Conservation (phyloP, 2,329 filamentous ascomycete genomes). For the Dactylellina sp. region DNA sequence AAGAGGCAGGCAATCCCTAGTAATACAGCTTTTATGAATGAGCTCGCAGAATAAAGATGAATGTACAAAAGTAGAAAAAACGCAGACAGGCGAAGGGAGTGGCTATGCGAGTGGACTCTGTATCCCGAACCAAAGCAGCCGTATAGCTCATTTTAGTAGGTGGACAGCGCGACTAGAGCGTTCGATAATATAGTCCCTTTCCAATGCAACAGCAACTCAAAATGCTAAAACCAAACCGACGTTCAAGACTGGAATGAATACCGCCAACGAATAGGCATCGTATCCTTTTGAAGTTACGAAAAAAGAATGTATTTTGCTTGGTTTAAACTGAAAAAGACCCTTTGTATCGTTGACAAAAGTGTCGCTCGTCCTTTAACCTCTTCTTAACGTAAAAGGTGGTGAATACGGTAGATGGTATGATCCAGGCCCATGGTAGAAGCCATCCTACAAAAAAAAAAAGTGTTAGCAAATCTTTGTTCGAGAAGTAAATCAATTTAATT, state of each 20-base stretch:
- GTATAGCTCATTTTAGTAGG: no score
- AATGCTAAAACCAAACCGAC: no score
- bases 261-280: not conserved
- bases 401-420: conserved; percentile 47
- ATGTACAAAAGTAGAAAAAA: not conserved
- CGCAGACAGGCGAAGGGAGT: no score
- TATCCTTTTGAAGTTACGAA: not conserved
- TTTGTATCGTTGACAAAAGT: conserved; percentile 51
- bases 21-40: conserved; percentile 45
- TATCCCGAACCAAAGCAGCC: no score
- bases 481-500: not conserved
- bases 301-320: not conserved
- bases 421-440: conserved; percentile 51
- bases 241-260: no score
- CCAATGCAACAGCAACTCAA: no score
- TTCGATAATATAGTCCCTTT: no score
- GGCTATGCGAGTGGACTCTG: no score
- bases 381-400: conserved; percentile 56
- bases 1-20: conserved; percentile 5
- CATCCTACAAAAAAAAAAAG: conserved; percentile 43
- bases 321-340: conserved; percentile 48
- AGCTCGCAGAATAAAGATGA: not conserved
- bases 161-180: no score
- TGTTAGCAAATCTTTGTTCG: conserved; percentile 20
- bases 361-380: conserved; percentile 51